A percentile compares a stretch with the other conserved stretches of the same genome.
Conservation (phyloP, 2,329 filamentous ascomycete species). For the Chaetomium olivaceum region DNA sequence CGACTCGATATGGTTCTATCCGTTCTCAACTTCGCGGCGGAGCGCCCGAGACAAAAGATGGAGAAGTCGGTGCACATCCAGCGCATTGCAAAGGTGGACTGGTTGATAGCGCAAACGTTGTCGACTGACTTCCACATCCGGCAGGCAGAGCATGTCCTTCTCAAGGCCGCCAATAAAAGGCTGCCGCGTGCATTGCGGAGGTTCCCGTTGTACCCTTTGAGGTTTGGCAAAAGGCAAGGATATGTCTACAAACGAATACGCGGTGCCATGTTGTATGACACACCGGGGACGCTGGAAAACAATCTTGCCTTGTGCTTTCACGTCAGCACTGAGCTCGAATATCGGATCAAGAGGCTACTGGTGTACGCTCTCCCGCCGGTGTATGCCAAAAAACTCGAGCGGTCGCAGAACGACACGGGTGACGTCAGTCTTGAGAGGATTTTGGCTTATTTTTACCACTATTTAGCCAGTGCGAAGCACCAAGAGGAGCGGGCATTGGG, state of each 20-base stretch:
- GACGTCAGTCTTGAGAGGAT: constrained; percentile 5
- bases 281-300: constrained; percentile 6
- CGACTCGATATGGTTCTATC: constrained; percentile 16
- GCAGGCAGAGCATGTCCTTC: constrained; percentile 3
- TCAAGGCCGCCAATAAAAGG: constrained; percentile 3
- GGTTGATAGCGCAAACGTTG: constrained; percentile 8
- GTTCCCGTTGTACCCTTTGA: too few relatives aligned
- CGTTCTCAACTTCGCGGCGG: constrained; percentile 5
- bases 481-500: not conserved
- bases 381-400: not conserved
- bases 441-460: constrained; percentile 4
- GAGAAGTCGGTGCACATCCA: constrained; percentile 12
- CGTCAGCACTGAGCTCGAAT: constrained; percentile 20
- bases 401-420: not conserved
- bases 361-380: constrained; percentile 16
- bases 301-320: constrained; percentile 12
- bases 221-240: not conserved
- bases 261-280: not conserved
- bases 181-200: constrained; percentile 10
- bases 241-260: constrained; percentile 4
- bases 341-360: constrained; percentile 28
- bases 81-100: constrained; percentile 21
- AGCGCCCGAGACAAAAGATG: not conserved
- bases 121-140: constrained; percentile 1
- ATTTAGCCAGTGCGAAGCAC: not conserved